Base-by-base conservation (phyloP, 2,329 filamentous ascomycete species). In the Podosphaera fusca region DNA sequence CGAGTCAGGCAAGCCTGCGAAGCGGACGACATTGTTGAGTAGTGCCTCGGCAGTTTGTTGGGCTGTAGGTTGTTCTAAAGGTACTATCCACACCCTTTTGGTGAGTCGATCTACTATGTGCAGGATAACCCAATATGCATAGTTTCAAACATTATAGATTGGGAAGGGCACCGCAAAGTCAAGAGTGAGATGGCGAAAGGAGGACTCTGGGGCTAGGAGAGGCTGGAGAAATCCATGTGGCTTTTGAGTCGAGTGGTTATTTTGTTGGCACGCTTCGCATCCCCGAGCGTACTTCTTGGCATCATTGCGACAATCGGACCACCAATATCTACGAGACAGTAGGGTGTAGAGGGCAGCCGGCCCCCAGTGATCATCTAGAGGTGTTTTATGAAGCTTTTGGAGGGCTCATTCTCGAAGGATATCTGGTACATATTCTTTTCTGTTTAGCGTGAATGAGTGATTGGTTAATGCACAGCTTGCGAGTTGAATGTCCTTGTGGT, bases 11-110 rank as follows among this genome's bases (percentile, higher is more conserved):
- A 34, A 14, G 8, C 33, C 4, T n/a, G 50, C 50, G 10, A 53
- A 53, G 59, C 63, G 3, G 63, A 64, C 42, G 61, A 61, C 30
- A 55, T 65, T 55, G 62, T 61, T 56, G 60, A 64, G 47, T 59
- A 61, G 29, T 61, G 55, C 62, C 38, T 35, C 40, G 1, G 30
- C 30, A 35, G 50, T 53, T 29, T 53, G 31, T 2, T 3, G 9
- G 7, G 40, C 30, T 1, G 38, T 35, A 4, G 29, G n/a, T 21
- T 21, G 21, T 21, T 21, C 21, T 21, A 21, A 21, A 21, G 21
- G 21, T 21, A 21, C 21, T 21, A 52, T 52, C 49, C 49, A 52
- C 10, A 52, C 49, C 35, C 49, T 52, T 52, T 52, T 52, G 6
- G 49, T 52, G 5, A 52, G 30, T 10, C 49, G 2, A 52, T 52